Conservation (phyloP, 1,284 basidiomycete species). For the Leucocoprinus gongylophorus region DNA sequence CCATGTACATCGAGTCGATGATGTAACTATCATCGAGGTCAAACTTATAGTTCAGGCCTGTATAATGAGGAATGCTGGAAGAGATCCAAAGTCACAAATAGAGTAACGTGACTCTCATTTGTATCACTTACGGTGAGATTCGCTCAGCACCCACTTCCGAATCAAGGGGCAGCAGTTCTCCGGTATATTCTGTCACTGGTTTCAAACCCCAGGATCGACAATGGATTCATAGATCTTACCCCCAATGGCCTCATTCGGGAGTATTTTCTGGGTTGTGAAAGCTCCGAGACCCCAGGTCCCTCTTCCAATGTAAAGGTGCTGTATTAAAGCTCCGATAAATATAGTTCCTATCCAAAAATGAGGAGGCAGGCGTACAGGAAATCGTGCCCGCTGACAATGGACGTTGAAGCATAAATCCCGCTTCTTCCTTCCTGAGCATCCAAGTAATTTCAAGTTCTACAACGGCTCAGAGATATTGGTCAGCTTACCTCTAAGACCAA, state of each 20-base stretch:
- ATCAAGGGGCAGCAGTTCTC: slow-evolving; percentile 33
- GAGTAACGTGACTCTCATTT: background rate
- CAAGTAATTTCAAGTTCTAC: background rate
- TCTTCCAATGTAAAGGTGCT: slow-evolving; percentile 32
- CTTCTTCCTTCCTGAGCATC: slow-evolving; percentile 12
- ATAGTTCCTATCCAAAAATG: background rate
- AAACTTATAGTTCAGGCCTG: slow-evolving; percentile 43
- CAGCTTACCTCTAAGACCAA: background rate
- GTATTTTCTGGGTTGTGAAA: slow-evolving; percentile 32
- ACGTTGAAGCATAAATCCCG: slow-evolving; percentile 31
- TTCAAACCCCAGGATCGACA: background rate
- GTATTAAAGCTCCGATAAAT: background rate
- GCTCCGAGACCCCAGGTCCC: slow-evolving; percentile 40
- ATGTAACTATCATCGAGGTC: slow-evolving; percentile 24
- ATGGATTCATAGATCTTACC: slow-evolving; percentile 26
- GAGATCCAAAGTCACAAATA: background rate
- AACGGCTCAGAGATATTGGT: background rate
- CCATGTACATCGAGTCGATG: slow-evolving; percentile 42
- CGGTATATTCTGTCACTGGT: slow-evolving; percentile 41
- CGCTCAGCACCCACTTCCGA: slow-evolving; percentile 8
- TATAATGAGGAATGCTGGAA: slow-evolving; percentile 26
- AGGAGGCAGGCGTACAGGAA: slow-evolving; percentile 23
- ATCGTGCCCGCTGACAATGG: slow-evolving; percentile 30
- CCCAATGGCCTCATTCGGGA: slow-evolving; percentile 33
- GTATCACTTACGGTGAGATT: slow-evolving; percentile 5